Evolutionary conservation across 208 protist species (phyloP).

Genomic region (Crithidia brevicula): DNA sequence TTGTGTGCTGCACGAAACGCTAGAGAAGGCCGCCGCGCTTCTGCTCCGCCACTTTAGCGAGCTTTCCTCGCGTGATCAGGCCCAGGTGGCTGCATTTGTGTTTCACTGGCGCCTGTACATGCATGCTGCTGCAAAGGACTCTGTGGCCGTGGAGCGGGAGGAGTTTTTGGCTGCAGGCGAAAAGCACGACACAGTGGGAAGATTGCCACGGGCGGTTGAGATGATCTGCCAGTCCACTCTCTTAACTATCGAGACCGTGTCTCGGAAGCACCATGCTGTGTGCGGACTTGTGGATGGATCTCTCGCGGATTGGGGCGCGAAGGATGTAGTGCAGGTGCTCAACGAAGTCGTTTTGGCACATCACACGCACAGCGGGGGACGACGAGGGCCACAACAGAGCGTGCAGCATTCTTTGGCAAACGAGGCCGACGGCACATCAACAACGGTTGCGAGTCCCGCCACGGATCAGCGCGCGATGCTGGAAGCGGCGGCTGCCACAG

Average conservation of each 20-base stretch:
- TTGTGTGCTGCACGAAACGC: background rate
- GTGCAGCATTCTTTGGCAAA: no score
- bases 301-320: slow-evolving; percentile 31
- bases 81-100: slow-evolving; percentile 34
- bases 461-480: background rate
- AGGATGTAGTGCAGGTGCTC: slow-evolving; percentile 51
- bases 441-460: background rate
- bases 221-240: slow-evolving; percentile 15
- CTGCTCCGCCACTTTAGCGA: slow-evolving; percentile 37
- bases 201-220: slow-evolving; percentile 9
- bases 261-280: slow-evolving; percentile 35
- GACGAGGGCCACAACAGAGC: background rate
- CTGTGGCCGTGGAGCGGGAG: no score
- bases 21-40: slow-evolving; percentile 25
- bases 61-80: slow-evolving; percentile 44
- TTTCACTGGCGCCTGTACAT: slow-evolving; percentile 25
- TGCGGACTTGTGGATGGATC: slow-evolving; percentile 31
- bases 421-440: no score
- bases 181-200: background rate
- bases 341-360: slow-evolving; percentile 46
- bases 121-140: background rate
- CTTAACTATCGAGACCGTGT: slow-evolving; percentile 19
- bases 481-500: background rate
- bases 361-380: background rate
- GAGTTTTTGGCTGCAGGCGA: background rate